phyloP scores from a whole-genome alignment of 352 stramenopile species.

The Thalassiosira livingstoniorum region DNA sequence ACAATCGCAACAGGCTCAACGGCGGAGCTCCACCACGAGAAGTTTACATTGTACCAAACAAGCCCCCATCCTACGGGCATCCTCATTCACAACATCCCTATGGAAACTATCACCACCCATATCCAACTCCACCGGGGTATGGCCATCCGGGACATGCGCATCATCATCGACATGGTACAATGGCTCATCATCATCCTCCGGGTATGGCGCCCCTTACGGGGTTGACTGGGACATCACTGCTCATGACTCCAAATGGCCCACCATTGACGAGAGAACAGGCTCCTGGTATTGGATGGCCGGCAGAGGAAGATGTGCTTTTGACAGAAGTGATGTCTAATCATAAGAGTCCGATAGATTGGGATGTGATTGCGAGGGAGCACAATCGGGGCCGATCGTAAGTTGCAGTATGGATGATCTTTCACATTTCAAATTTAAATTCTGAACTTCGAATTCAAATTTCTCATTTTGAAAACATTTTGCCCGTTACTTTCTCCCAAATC shows the following conservation, averaged over 20 bases:
- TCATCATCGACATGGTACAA: neutral
- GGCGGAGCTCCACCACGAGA: slow-evolving; percentile 8
- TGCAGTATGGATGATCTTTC: slow-evolving; percentile 1
- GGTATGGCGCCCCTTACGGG: neutral
- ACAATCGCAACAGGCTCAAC: neutral
- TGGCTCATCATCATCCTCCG: neutral
- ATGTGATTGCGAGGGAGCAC: slow-evolving; percentile 76
- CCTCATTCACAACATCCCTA: neutral
- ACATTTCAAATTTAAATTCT: neutral
- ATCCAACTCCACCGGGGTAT: neutral
- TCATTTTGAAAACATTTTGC: too few species aligned
- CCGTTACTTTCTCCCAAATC: neutral
- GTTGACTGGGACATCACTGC: neutral
- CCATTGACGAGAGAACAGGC: slow-evolving; percentile 38
- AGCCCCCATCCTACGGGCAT: slow-evolving; percentile 1
- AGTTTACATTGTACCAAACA: slow-evolving; percentile 16
- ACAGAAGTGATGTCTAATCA: slow-evolving; percentile 83
- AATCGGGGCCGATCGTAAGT: slow-evolving; percentile 39
- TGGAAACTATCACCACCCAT: slow-evolving; percentile 18
- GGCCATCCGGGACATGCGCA: neutral
- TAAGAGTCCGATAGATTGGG: slow-evolving; percentile 77
- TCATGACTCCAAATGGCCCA: neutral
- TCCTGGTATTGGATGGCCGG: slow-evolving; percentile 66
- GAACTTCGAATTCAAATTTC: too few species aligned
- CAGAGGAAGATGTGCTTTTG: slow-evolving; percentile 74